These are phyloP conservation scores for Stropharia rugosoannulata DNA, from an alignment of 768 basidiomycete species.

Conservation along the genomic window DNA sequence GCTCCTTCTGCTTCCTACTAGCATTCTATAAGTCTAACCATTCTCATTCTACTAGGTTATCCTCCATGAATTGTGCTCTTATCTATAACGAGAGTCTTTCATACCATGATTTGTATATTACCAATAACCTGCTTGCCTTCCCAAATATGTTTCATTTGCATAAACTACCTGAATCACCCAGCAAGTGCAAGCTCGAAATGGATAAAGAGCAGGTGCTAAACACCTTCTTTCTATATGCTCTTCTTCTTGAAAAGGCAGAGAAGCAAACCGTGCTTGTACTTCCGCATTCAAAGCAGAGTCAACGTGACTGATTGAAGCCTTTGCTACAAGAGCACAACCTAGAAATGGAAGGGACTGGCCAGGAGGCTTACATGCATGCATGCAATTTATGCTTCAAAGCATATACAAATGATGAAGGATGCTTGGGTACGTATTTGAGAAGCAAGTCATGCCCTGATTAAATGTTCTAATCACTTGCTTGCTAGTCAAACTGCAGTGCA, in stretches of 20 bases:
- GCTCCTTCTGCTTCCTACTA: neutral
- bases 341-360: neutral
- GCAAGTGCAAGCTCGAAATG: no score
- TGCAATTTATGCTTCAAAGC: constrained; percentile 8
- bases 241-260: constrained; percentile 20
- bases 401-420: constrained; percentile 10
- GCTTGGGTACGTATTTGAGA: neutral
- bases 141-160: neutral
- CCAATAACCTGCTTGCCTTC: constrained; percentile 3
- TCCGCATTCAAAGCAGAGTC: constrained; percentile 1
- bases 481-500: constrained; percentile 15
- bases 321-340: neutral
- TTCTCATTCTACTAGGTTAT: constrained; percentile 1
- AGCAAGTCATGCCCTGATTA: neutral
- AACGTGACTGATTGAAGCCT: neutral
- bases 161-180: no score
- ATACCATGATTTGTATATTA: neutral
- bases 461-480: neutral
- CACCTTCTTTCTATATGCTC: constrained; percentile 21
- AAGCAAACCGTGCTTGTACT: no score
- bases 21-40: neutral
- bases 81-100: constrained; percentile 12
- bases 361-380: constrained; percentile 1
- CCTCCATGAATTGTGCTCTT: constrained; percentile 7
- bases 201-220: constrained; percentile 18